Evolutionary conservation across 2,329 filamentous ascomycete genomes (phyloP), one percentile per base, ranked within the genome.

Genomic region (Fusarium oligoseptatum): DNA sequence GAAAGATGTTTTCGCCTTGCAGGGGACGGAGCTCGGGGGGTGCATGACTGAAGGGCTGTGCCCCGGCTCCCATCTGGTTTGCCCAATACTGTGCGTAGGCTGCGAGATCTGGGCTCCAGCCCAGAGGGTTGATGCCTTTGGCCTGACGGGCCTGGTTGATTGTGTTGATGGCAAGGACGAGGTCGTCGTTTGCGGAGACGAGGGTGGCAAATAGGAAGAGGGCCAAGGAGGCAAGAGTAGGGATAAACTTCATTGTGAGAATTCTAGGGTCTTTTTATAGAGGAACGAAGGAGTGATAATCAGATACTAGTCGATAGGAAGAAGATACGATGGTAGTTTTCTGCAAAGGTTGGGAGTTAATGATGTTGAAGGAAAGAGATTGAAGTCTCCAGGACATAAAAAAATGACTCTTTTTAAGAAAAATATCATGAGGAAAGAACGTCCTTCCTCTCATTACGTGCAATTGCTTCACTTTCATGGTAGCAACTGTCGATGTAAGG

Each of bases 1-100:
- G 78, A 66, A 80, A 83, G 39, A 83, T 76, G 15, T 76, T 82
- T 66, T 84, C 82, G 45, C 82, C 82, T 56, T 84, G 82, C n/a
- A 72, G 67, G 4, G 80, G 81, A 4, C 82, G 80, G 15, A 79
- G 76, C 36, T 74, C 60, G 3, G 77, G 77, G 11, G 79, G 74
- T 6, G 82, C 79, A 62, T 83, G 82, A 45, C 77, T 70, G 63
- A 83, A 83, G 4, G 78, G 76, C 32, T 76, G 76, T n/a, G 69
- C 67, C 8, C 75, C 78, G 17, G 77, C 74, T 3, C 76, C 82
- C 76, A 84, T 81, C 41, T 81, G 72, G 52, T 80, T 78, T 15
- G 81, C 82, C 82, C 81, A 84, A 32, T 77, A 79, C 57, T 80
- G 79, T 27, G 82, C 82, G 56, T 81, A 82, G 36, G 78, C 70